Base-by-base conservation (phyloP, 768 basidiomycete species). In the Daedaleopsis sinensis region DNA sequence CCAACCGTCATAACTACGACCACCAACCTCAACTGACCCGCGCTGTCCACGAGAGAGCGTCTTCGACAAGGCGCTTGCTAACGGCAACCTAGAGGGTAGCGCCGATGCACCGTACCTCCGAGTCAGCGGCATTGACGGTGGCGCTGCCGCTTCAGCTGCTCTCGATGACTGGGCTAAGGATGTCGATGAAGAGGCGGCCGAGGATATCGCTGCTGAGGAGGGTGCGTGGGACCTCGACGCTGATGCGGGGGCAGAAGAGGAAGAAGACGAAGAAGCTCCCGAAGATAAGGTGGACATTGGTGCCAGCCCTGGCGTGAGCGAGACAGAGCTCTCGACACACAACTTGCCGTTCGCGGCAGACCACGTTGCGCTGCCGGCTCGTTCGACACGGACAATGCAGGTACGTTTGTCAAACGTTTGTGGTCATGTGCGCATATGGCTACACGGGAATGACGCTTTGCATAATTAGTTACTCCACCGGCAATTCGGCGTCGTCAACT, bases 321-420 rank as follows among this genome's bases (percentile, higher is more conserved):
- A 99, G 74, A 82, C 85, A 53, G 96, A 97, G 57, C 80, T 94
- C 48, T 98, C 97, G 97, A 85, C 88, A 19, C 86, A 93, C 66
- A 98, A 98, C 75, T 98, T 95, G 52, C 93, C 95, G 5, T 84
- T 97, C 71, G 95, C 94, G 16, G 92, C 84, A 47, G 97, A 99
- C 74, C 97, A 98, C 74, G 90, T 95, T 58, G 90, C n/a, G n/a
- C 94, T 19, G 96, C 94, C 32, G 97, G 97, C 4, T 92, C 93
- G 23, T 99, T 98, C 76, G 96, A 98, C 65, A 90, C 88, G 11
- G 97, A n/a, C 96, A 6, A 98, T 97, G 95, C 91, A 96, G 88
- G 93, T 94, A 61, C 67, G 84, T 72, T 16, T 27, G 9, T 27
- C n/a, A n/a, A 19, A 12, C 13, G n/a, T n/a, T n/a, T n/a, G n/a